These are phyloP conservation scores for Apophysomyces trapeziformis DNA, from an alignment of 371 early-diverging fungal species.

Conservation along the genomic window DNA sequence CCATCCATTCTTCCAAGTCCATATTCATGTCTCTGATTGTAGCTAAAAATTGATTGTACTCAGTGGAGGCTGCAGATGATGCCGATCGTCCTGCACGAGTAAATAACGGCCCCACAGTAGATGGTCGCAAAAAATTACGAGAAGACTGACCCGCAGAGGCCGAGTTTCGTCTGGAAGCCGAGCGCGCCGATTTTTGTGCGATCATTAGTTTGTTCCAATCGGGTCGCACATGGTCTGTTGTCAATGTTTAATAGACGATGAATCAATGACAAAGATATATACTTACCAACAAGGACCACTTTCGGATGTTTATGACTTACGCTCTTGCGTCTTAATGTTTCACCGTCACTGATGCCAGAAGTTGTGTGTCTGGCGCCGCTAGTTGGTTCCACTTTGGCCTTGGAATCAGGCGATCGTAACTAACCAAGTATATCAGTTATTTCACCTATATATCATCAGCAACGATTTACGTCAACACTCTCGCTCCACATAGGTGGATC, in stretches of 20 bases:
- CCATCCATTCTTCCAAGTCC: constrained; percentile 90
- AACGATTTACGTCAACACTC: constrained; percentile 11
- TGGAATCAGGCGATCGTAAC: constrained; percentile 1
- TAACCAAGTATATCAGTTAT: neutral
- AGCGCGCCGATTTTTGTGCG: constrained; percentile 32
- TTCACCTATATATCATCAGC: neutral
- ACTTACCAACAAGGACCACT: constrained; percentile 77
- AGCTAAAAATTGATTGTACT: constrained; percentile 61
- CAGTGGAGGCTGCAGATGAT: constrained; percentile 48
- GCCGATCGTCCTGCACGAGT: constrained; percentile 49
- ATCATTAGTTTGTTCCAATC: constrained; percentile 59
- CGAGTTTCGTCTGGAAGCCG: constrained; percentile 51
- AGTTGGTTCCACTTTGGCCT: constrained; percentile 20
- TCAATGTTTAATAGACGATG: neutral
- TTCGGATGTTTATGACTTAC: constrained; percentile 63
- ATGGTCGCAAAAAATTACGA: constrained; percentile 23
- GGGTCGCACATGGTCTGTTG: constrained; percentile 79
- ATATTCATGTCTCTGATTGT: constrained; percentile 77
- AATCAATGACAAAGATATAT: constrained; percentile 7
- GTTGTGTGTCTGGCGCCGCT: constrained; percentile 47
- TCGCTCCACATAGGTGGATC: constrained; percentile 54
- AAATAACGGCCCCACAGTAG: constrained; percentile 28
- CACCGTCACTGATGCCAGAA: constrained; percentile 37
- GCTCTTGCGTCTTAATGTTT: constrained; percentile 57
- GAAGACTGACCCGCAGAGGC: constrained; percentile 41